A percentile compares a stretch with the other conserved stretches of the same genome.
These are phyloP conservation scores for Cytospora piceicola DNA, from an alignment of 2,329 filamentous ascomycete species.

Conservation along the genomic window DNA sequence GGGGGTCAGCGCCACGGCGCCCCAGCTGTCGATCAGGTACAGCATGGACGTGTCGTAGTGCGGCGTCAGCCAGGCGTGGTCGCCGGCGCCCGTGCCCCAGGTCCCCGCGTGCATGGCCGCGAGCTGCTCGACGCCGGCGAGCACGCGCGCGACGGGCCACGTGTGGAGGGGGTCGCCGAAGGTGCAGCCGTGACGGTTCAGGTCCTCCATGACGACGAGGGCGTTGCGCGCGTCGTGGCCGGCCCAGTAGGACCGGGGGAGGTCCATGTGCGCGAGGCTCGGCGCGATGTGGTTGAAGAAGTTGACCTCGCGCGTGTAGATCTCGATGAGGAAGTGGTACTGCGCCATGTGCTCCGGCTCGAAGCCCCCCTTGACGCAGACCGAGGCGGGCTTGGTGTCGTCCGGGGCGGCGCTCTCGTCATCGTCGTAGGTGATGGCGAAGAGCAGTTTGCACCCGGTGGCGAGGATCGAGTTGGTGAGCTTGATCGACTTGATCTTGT, in stretches of 20 bases:
- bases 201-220: constrained; percentile 19
- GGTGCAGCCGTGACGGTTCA: constrained; percentile 6
- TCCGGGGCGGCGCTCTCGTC: constrained; percentile 28
- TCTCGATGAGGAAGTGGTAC: constrained; percentile 16
- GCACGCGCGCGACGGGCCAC: constrained; percentile 40
- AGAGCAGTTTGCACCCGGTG: constrained; percentile 39
- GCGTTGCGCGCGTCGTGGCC: constrained; percentile 11
- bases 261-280: constrained; percentile 9
- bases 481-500: constrained; percentile 35
- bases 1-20: constrained; percentile 33
- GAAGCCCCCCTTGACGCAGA: constrained; percentile 26
- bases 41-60: constrained; percentile 35
- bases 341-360: constrained; percentile 7
- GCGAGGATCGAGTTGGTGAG: constrained; percentile 35
- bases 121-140: constrained; percentile 42
- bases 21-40: constrained; percentile 35
- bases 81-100: constrained; percentile 34
- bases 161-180: constrained; percentile 41
- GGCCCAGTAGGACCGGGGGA: constrained; percentile 17
- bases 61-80: constrained; percentile 31
- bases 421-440: constrained; percentile 38
- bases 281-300: constrained; percentile 20
- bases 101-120: constrained; percentile 41
- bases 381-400: constrained; percentile 26
- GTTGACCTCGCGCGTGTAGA: constrained; percentile 16